phyloP scores from a whole-genome alignment of 495 filamentous ascomycete species.

The Darksidea phi region DNA sequence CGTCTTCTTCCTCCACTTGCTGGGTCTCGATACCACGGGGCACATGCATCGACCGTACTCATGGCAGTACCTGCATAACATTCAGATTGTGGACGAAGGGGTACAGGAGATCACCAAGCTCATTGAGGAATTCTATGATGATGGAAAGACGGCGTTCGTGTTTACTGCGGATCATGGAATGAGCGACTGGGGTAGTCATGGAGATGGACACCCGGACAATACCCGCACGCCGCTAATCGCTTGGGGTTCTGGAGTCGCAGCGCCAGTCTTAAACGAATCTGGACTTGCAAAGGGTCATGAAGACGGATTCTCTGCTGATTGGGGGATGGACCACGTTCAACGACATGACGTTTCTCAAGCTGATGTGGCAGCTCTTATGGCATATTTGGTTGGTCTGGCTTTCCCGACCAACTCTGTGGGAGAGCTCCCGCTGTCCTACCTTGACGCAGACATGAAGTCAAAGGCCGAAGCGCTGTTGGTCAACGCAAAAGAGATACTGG shows the following conservation, averaged over 20 bases:
- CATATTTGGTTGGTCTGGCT: conserved; percentile 84
- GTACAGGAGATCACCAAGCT: conserved; percentile 77
- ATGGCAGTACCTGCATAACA: conserved; percentile 90
- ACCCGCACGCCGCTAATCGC: conserved; percentile 89
- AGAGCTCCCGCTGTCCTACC: conserved; percentile 80
- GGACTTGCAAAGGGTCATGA: conserved; percentile 72
- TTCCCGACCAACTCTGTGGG: conserved; percentile 98
- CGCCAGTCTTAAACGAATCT: conserved; percentile 58
- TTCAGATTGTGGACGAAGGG: conserved; percentile 90
- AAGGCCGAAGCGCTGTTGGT: conserved; percentile 84
- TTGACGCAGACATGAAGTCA: conserved; percentile 65
- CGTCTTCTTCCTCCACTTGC: conserved; percentile 94
- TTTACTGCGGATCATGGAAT: conserved; percentile 99
- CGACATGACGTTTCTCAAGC: conserved; percentile 92
- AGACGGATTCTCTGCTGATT: conserved; percentile 89
- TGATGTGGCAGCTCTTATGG: conserved; percentile 94
- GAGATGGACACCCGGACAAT: conserved; percentile 97
- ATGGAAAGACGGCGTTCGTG: conserved; percentile 88
- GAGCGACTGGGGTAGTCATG: conserved; percentile 98
- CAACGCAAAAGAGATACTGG: conserved; percentile 84
- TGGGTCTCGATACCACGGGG: conserved; percentile 93
- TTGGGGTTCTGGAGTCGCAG: conserved; percentile 91
- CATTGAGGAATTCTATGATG: conserved; percentile 86
- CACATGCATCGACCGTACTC: conserved; percentile 90
- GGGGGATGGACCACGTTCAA: conserved; percentile 75